phyloP scores from a whole-genome alignment of 768 basidiomycete genomes.

The Pleurotus sapidus region DNA sequence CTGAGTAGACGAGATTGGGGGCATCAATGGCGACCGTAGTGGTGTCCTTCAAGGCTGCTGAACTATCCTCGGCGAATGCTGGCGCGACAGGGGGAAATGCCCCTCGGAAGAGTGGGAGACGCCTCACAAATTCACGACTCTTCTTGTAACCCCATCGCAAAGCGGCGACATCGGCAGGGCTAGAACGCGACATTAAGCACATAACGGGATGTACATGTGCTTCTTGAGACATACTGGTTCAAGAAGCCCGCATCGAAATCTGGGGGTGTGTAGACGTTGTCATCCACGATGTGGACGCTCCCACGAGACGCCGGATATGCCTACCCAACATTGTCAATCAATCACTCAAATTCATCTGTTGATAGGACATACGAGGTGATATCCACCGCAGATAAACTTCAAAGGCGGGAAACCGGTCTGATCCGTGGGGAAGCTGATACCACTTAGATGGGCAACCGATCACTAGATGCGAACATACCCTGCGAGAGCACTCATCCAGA shows the following conservation, averaged over 20 bases:
- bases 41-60: constrained; percentile 6
- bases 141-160: constrained; percentile 37
- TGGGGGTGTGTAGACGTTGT: constrained; percentile 23
- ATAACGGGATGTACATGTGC: background rate
- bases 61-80: constrained; percentile 10
- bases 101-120: constrained; percentile 27
- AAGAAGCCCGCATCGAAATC: constrained; percentile 31
- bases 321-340: constrained; percentile 12
- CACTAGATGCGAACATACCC: constrained; percentile 20
- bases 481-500: constrained; percentile 23
- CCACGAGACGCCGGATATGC: constrained; percentile 32
- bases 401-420: constrained; percentile 11
- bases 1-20: constrained; percentile 19
- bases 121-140: constrained; percentile 34
- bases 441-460: too few relatives aligned
- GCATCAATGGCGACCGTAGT: constrained; percentile 16
- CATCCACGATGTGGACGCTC: constrained; percentile 29
- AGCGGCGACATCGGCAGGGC: constrained; percentile 21
- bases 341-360: background rate
- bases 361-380: constrained; percentile 19
- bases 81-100: constrained; percentile 16
- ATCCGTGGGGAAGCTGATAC: constrained; percentile 7
- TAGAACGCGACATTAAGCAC: background rate
- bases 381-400: constrained; percentile 18
- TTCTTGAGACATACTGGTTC: constrained; percentile 19